phyloP scores from a whole-genome alignment of 2,329 filamentous ascomycete genomes.

The Penicillium sp. region DNA sequence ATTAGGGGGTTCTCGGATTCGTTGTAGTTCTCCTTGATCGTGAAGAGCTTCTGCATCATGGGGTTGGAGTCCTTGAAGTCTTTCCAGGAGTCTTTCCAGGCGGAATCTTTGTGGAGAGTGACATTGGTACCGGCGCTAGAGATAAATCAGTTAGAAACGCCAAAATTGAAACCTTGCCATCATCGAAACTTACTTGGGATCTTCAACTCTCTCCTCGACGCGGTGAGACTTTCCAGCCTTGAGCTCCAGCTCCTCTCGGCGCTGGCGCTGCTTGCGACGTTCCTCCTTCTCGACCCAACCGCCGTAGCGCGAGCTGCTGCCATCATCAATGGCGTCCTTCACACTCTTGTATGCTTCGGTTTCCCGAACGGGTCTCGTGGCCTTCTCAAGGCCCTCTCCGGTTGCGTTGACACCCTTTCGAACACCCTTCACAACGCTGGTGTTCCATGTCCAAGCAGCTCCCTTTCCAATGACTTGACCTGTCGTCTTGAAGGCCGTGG shows the following conservation, averaged over 20 bases:
- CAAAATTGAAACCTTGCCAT: constrained; percentile 13
- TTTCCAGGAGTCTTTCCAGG: constrained; percentile 98
- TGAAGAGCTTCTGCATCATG: constrained; percentile 83
- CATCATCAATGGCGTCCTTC: constrained; percentile 95
- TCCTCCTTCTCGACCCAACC: constrained; percentile 98
- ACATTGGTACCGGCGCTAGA: constrained; percentile 86
- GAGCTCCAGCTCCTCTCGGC: constrained; percentile 64
- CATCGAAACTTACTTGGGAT: constrained; percentile 71
- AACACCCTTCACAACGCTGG: constrained; percentile 85
- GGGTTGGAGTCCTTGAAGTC: constrained; percentile 90
- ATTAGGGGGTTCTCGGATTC: constrained; percentile 97
- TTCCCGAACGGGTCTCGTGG: constrained; percentile 88
- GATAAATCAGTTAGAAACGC: constrained; percentile 32
- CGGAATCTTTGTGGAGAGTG: constrained; percentile 93
- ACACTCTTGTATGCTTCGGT: constrained; percentile 94
- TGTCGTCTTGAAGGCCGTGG: constrained; percentile 78
- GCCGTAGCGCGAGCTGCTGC: constrained; percentile 91
- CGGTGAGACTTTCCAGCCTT: constrained; percentile 50
- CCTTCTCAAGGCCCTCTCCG: constrained; percentile 84
- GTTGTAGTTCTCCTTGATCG: constrained; percentile 81
- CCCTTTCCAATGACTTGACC: constrained; percentile 85
- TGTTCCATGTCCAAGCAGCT: constrained; percentile 97
- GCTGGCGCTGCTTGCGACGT: constrained; percentile 73
- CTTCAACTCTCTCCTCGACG: constrained; percentile 69
- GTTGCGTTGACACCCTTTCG: constrained; percentile 83